Percentiles rank a stretch among this genome's conserved stretches.
Evolutionary conservation across 768 basidiomycete species (phyloP).

Genomic region (Tulasnella sp.): DNA sequence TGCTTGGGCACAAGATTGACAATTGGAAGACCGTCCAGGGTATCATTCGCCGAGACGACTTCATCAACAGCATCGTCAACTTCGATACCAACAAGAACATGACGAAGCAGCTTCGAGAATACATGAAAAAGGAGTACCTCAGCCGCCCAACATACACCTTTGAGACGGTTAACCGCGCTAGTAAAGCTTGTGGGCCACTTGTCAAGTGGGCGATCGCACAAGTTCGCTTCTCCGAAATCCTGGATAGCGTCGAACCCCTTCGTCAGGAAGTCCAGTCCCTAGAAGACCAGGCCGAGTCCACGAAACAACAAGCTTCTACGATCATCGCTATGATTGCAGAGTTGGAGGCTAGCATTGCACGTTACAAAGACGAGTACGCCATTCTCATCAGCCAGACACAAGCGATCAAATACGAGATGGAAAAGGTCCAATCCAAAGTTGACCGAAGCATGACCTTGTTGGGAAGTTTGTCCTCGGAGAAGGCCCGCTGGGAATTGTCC

Average conservation of each 20-base stretch:
- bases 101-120: slow-evolving; percentile 81
- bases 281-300: slow-evolving; percentile 89
- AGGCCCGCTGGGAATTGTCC: slow-evolving; percentile 88
- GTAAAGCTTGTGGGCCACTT: slow-evolving; percentile 94
- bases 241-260: slow-evolving; percentile 94
- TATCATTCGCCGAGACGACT: slow-evolving; percentile 94
- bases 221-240: slow-evolving; percentile 92
- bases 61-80: slow-evolving; percentile 91
- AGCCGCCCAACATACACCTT: slow-evolving; percentile 89
- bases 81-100: slow-evolving; percentile 90
- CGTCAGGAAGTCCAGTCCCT: slow-evolving; percentile 93
- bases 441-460: slow-evolving; percentile 94
- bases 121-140: slow-evolving; percentile 91
- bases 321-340: slow-evolving; percentile 91
- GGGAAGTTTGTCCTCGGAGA: slow-evolving; percentile 90
- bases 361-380: slow-evolving; percentile 97
- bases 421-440: slow-evolving; percentile 93
- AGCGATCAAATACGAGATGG: slow-evolving; percentile 97
- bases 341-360: slow-evolving; percentile 85
- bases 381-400: slow-evolving; percentile 94
- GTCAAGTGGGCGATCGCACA: slow-evolving; percentile 99
- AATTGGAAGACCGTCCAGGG: slow-evolving; percentile 94
- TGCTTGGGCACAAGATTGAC: slow-evolving; percentile 95
- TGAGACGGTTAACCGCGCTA: slow-evolving; percentile 90
- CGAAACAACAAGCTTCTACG: slow-evolving; percentile 84